Conservation (phyloP, 164 flowering plant genomes). For the Vitis riparia region DNA sequence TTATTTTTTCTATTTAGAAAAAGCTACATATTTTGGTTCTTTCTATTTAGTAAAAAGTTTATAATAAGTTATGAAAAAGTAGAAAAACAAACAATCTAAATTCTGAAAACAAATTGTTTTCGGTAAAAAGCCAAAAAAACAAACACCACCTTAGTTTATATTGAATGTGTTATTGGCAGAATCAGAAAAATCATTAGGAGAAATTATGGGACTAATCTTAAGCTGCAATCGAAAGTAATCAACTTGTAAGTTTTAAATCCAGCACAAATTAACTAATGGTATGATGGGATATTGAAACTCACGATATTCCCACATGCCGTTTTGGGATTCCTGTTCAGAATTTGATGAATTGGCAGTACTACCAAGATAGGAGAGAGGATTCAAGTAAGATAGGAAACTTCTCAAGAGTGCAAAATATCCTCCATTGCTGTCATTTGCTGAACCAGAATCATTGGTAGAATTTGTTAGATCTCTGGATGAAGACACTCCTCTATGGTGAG, state of each 20-base stretch:
- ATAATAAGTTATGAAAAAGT: no score
- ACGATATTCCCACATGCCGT: conserved; percentile 56
- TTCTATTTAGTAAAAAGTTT: no score
- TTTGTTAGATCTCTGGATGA: conserved; percentile 14
- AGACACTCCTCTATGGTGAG: conserved; percentile 23
- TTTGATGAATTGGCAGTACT: conserved; percentile 42
- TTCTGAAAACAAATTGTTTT: no score
- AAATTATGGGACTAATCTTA: neutral
- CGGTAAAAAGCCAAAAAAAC: no score
- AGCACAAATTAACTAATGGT: neutral
- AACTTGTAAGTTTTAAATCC: neutral
- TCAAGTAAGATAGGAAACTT: conserved; percentile 58
- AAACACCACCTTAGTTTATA: neutral
- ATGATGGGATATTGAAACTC: conserved; percentile 22
- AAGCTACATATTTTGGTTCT: no score
- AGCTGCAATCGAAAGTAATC: neutral
- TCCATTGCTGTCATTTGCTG: conserved; percentile 32
- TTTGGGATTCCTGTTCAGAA: conserved; percentile 36
- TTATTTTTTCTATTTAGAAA: no score
- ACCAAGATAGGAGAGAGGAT: conserved; percentile 72
- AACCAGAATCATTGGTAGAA: conserved; percentile 17
- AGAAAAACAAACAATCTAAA: no score
- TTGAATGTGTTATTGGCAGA: neutral
- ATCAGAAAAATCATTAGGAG: neutral
- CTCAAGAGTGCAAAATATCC: conserved; percentile 55